Conservation (phyloP, 257 asterid species). For the Asclepias syriaca region DNA sequence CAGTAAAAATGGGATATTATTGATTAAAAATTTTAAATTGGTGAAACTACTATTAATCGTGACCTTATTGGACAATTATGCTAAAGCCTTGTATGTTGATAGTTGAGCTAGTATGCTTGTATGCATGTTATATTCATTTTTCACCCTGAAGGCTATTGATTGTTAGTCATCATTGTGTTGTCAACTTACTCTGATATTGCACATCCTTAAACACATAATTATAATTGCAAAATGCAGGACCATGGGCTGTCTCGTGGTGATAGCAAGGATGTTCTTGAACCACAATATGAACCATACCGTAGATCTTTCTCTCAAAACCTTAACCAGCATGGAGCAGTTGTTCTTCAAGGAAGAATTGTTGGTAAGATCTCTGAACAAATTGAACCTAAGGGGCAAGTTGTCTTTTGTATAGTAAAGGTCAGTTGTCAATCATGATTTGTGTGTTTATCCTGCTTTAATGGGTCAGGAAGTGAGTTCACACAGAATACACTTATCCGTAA, state of each 20-base stretch:
- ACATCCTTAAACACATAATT: not conserved
- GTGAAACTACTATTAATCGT: no score
- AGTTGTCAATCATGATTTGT: not conserved
- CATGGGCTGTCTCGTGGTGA: slow-evolving; percentile 70
- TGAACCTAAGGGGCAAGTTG: not conserved
- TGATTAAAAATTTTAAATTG: no score
- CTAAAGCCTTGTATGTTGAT: not conserved
- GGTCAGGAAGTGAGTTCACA: not conserved
- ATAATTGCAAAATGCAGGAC: slow-evolving; percentile 48
- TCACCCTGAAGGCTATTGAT: not conserved
- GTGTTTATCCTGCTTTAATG: not conserved
- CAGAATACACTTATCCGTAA: not conserved
- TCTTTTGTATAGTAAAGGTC: not conserved
- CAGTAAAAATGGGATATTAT: no score
- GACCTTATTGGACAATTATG: no score
- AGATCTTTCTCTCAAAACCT: slow-evolving; percentile 80
- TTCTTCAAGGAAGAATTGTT: slow-evolving; percentile 92
- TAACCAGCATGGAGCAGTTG: slow-evolving; percentile 95
- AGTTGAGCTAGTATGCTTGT: not conserved
- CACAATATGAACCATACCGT: slow-evolving; percentile 79
- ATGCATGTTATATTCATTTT: not conserved
- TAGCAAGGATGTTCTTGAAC: slow-evolving; percentile 56
- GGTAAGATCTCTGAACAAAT: slow-evolving; percentile 42
- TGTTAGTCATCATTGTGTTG: not conserved
- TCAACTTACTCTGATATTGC: not conserved